Percentiles rank a stretch among this genome's conserved stretches.
Conservation (phyloP, 2,329 filamentous ascomycete genomes). For the Diaporthe sp. region DNA sequence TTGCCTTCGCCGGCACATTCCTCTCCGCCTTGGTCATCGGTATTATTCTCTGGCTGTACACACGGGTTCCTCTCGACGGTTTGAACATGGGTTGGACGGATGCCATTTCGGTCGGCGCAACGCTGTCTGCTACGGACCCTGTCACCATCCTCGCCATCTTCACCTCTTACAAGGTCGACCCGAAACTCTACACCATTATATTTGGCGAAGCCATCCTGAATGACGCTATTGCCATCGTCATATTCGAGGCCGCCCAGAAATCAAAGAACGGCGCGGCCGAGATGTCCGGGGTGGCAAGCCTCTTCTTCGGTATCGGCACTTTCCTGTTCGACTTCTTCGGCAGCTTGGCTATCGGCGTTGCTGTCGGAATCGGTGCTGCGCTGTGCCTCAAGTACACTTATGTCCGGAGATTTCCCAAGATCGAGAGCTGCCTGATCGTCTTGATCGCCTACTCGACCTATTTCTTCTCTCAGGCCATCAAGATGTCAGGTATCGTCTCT, state of each 20-base stretch:
- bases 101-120: slow-evolving; percentile 96
- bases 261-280: slow-evolving; percentile 84
- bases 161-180: slow-evolving; percentile 99
- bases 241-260: slow-evolving; percentile 97
- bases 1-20: slow-evolving; percentile 97
- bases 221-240: slow-evolving; percentile 97
- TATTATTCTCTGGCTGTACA: slow-evolving; percentile 89
- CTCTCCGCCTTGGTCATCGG: slow-evolving; percentile 97
- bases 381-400: slow-evolving; percentile 95
- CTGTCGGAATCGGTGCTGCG: slow-evolving; percentile 89
- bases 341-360: slow-evolving; percentile 88
- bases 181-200: slow-evolving; percentile 98
- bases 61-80: slow-evolving; percentile 86
- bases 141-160: slow-evolving; percentile 99
- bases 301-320: slow-evolving; percentile 92
- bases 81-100: slow-evolving; percentile 93
- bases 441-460: slow-evolving; percentile 97
- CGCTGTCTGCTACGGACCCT: slow-evolving; percentile 95
- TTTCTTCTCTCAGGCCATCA: slow-evolving; percentile 96
- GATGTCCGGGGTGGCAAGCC: slow-evolving; percentile 81
- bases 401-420: slow-evolving; percentile 92
- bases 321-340: slow-evolving; percentile 98
- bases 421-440: slow-evolving; percentile 94
- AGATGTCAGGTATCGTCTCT: slow-evolving; percentile 97
- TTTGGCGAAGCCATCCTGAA: slow-evolving; percentile 99